Base-by-base conservation (phyloP, 2,329 filamentous ascomycete genomes). In the Beauveria rudraprayagi region DNA sequence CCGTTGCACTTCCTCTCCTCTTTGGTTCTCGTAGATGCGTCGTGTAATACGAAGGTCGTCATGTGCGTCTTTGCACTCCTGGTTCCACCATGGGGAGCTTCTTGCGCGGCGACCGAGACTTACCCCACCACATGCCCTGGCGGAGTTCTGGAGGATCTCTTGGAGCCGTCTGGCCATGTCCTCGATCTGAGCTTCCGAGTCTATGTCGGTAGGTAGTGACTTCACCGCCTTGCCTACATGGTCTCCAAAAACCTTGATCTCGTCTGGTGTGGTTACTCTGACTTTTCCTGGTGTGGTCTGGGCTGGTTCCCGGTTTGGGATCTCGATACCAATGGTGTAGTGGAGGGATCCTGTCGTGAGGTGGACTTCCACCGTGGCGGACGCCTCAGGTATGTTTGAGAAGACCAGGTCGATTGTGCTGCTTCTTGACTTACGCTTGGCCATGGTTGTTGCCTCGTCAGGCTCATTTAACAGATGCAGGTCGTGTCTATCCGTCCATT, bases 311-410 rank as follows among this genome's bases (percentile, higher is more conserved):
- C 28, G 3, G 11, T 48, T 40, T 28, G 30, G 55, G 43, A 57
- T 48, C 55, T 57, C 11, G 19, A 57, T 57, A 8, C 43, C 19
- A 26, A 57, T 50, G 17, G 43, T 57, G n/a, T 57, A 57, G 28
- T 57, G 24, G 16, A 50, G 47, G 24, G 47, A 50, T 50, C 47
- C 47, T 30, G 16, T 50, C 7, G 47, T 50, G 47, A 50, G 47
- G 47, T 50, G 24, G 14, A 50, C 26, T 50, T 50, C 47, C 47
- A 50, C 47, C 26, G 28, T 47, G 26, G 43, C 43, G 26, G n/a
- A 48, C n/a, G 43, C 55, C 26, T 57, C 46, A n/a, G 28, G 24
- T 48, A 57, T 57, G 22, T 57, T 57, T 16, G 28, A 57, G 30
- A 57, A 57, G 41, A 11, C 28, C 4, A 57, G 10, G 40, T 57